Conservation (phyloP, 2,329 filamentous ascomycete genomes). For the Onygena corvina region DNA sequence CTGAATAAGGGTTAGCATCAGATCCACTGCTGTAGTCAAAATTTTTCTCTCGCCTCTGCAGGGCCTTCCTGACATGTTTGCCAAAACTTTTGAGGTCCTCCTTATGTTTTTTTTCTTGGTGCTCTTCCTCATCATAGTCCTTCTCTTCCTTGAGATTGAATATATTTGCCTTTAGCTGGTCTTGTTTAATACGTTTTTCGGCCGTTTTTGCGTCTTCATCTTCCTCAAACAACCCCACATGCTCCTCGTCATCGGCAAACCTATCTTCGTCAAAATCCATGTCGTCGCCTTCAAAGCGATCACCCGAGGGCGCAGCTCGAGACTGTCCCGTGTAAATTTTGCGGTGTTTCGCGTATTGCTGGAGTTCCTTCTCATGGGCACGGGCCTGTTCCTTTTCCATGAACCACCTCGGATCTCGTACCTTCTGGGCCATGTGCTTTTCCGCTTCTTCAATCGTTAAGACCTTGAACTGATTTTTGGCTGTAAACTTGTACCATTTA, state of each 20-base stretch:
- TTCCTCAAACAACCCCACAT: slow-evolving; percentile 63
- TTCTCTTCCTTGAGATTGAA: slow-evolving; percentile 67
- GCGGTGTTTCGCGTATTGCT: slow-evolving; percentile 39
- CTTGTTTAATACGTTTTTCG: slow-evolving; percentile 60
- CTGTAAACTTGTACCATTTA: slow-evolving; percentile 69
- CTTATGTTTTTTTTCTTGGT: slow-evolving; percentile 51
- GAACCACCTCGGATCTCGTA: slow-evolving; percentile 67
- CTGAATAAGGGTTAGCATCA: slow-evolving; percentile 45
- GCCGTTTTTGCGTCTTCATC: slow-evolving; percentile 69
- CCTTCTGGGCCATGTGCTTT: slow-evolving; percentile 66
- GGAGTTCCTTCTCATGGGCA: slow-evolving; percentile 47
- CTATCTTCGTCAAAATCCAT: slow-evolving; percentile 58
- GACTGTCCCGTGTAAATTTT: slow-evolving; percentile 38
- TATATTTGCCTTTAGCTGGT: slow-evolving; percentile 76
- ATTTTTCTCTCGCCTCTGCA: slow-evolving; percentile 76
- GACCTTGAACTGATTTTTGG: slow-evolving; percentile 52
- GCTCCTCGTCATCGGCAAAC: slow-evolving; percentile 83
- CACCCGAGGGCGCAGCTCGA: slow-evolving; percentile 34
- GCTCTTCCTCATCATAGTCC: slow-evolving; percentile 55
- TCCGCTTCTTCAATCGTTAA: slow-evolving; percentile 78
- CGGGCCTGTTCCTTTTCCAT: slow-evolving; percentile 49
- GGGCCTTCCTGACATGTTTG: slow-evolving; percentile 65
- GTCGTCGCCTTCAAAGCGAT: slow-evolving; percentile 49
- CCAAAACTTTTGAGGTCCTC: slow-evolving; percentile 58
- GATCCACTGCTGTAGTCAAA: slow-evolving; percentile 70